Conservation (phyloP, 441 rosid species). For the Gossypium laxum region DNA sequence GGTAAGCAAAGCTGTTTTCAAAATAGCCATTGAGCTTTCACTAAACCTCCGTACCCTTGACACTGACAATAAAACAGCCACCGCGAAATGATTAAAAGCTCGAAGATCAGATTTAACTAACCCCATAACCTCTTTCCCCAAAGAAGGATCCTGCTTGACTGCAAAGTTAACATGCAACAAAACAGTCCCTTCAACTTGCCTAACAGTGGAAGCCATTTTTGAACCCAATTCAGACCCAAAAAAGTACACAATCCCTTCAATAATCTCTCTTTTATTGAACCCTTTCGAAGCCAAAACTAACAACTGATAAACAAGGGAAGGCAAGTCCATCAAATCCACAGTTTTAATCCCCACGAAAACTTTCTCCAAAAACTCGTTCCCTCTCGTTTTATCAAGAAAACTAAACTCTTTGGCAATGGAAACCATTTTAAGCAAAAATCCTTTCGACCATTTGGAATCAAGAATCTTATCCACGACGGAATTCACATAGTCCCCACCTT, state of each 20-base stretch:
- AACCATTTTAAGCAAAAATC: conserved; percentile 46
- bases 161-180: conserved; percentile 79
- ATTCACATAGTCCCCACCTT: conserved; percentile 29
- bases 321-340: conserved; percentile 67
- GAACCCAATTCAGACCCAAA: conserved; percentile 45
- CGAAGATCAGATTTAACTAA: conserved; percentile 45
- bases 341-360: conserved; percentile 49
- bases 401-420: conserved; percentile 42
- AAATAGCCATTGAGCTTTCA: conserved; percentile 36
- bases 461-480: conserved; percentile 36
- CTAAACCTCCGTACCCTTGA: conserved; percentile 61
- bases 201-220: conserved; percentile 36
- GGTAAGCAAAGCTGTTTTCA: conserved; percentile 47
- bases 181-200: conserved; percentile 73
- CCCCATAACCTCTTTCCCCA: conserved; percentile 60
- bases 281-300: conserved; percentile 68
- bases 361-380: conserved; percentile 50
- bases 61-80: conserved; percentile 57
- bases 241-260: conserved; percentile 53
- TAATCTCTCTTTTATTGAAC: conserved; percentile 54
- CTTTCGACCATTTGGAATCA: conserved; percentile 52
- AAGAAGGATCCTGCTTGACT: conserved; percentile 78
- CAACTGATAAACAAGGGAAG: conserved; percentile 59
- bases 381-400: conserved; percentile 42
- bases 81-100: conserved; percentile 53